Conservation (phyloP, 306 rosid species). For the Medicago ruthenica region DNA sequence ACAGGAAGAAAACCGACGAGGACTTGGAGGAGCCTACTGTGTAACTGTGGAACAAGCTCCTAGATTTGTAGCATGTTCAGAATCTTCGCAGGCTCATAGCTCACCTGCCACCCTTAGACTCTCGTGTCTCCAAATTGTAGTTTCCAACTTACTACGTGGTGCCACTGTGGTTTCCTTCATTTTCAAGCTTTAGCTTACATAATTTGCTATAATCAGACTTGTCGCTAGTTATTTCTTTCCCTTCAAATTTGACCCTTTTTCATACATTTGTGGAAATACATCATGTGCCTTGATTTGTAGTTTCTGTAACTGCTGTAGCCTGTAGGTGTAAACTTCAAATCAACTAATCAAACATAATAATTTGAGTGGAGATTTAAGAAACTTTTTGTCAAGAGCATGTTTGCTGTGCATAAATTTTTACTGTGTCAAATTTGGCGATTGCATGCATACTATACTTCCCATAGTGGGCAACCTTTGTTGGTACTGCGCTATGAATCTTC, state of each 20-base stretch:
- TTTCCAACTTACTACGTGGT: not conserved
- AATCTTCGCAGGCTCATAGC: not conserved
- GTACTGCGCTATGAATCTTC: not conserved
- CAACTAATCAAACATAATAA: not conserved
- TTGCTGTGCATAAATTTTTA: not conserved
- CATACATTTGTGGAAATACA: constrained; percentile 33
- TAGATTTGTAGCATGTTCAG: not conserved
- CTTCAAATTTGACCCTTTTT: no score
- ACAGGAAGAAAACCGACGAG: constrained; percentile 62
- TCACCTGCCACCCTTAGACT: not conserved
- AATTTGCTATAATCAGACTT: constrained; percentile 19
- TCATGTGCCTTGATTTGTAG: constrained; percentile 27
- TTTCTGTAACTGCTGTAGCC: constrained; percentile 11
- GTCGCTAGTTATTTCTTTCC: not conserved
- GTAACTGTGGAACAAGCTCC: not conserved
- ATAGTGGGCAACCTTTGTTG: not conserved
- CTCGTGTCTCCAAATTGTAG: not conserved
- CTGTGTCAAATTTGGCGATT: not conserved
- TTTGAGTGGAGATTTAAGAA: not conserved
- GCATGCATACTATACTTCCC: not conserved
- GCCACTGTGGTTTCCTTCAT: not conserved
- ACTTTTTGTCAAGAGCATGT: not conserved
- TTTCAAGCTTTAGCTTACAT: constrained; percentile 3
- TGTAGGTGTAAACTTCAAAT: constrained; percentile 26
- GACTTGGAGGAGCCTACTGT: constrained; percentile 51